Percentiles rank a stretch among this genome's conserved stretches.
These are phyloP conservation scores for Cenococcum geophilum DNA, from an alignment of 495 filamentous ascomycete species.

Conservation along the genomic window DNA sequence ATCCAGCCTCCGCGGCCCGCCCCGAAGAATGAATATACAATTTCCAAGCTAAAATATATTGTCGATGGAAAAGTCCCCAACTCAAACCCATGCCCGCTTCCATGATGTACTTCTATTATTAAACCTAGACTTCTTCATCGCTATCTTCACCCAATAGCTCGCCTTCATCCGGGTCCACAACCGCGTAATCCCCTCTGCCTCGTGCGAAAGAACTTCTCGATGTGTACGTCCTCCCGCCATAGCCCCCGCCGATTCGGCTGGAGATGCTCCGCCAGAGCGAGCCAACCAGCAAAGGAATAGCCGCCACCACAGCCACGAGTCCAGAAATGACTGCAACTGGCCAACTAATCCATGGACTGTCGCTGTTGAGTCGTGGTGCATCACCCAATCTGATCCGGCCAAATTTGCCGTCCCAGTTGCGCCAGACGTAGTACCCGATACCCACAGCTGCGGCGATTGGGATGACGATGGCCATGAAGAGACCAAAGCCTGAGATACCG, in stretches of 20 bases:
- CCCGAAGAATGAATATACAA: conserved; percentile 2
- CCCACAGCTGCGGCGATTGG: conserved; percentile 62
- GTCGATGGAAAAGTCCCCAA: not conserved
- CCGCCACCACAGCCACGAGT: conserved; percentile 64
- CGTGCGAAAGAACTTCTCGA: conserved; percentile 71
- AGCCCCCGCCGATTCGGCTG: conserved; percentile 36
- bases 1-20: not conserved
- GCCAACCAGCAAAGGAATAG: conserved; percentile 63
- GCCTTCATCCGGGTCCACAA: conserved; percentile 86
- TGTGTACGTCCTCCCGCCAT: conserved; percentile 60
- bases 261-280: conserved; percentile 61
- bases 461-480: conserved; percentile 79
- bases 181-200: conserved; percentile 71
- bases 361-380: conserved; percentile 49
- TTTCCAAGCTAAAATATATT: conserved; percentile 1
- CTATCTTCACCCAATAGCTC: conserved; percentile 86
- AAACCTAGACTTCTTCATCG: conserved; percentile 67
- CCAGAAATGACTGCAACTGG: conserved; percentile 74
- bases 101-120: not conserved
- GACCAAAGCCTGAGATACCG: conserved; percentile 61
- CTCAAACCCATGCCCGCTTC: not conserved
- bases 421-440: conserved; percentile 80
- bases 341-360: conserved; percentile 65
- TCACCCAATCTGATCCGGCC: conserved; percentile 83
- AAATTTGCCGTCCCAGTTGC: conserved; percentile 82